phyloP scores from a whole-genome alignment of 2,329 filamentous ascomycete genomes.

The Fusarium sp. region DNA sequence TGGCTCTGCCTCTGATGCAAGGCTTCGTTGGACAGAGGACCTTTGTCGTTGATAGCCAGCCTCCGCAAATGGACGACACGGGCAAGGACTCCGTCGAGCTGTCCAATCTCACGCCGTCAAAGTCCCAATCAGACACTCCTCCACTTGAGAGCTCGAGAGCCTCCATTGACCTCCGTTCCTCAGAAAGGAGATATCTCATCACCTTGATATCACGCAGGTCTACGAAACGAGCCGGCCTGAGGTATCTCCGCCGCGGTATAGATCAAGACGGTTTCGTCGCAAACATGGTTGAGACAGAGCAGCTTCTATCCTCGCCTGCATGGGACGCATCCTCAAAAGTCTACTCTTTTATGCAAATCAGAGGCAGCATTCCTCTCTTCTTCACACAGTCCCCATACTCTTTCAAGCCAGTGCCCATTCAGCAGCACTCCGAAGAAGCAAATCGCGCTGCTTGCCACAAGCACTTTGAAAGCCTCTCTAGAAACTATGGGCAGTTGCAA shows the following conservation, averaged over 20 bases:
- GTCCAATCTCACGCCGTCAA: slow-evolving; percentile 51
- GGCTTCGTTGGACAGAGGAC: slow-evolving; percentile 90
- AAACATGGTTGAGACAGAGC: slow-evolving; percentile 95
- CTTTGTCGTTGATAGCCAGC: slow-evolving; percentile 78
- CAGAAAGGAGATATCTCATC: slow-evolving; percentile 76
- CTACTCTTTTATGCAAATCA: slow-evolving; percentile 87
- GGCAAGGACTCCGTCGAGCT: slow-evolving; percentile 62
- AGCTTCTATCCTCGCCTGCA: slow-evolving; percentile 80
- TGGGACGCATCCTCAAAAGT: slow-evolving; percentile 73
- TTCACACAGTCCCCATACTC: slow-evolving; percentile 96
- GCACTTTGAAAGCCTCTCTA: slow-evolving; percentile 79
- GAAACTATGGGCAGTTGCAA: slow-evolving; percentile 81
- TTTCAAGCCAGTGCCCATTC: slow-evolving; percentile 84
- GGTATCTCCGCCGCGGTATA: slow-evolving; percentile 90
- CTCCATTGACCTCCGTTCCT: slow-evolving; percentile 57
- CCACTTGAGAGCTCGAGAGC: slow-evolving; percentile 40
- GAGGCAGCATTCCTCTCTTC: slow-evolving; percentile 93
- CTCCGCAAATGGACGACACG: slow-evolving; percentile 64
- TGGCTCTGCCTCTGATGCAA: slow-evolving; percentile 88
- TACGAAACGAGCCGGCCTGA: slow-evolving; percentile 84
- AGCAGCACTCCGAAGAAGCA: slow-evolving; percentile 82
- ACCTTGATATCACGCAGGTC: slow-evolving; percentile 93
- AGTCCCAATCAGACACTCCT: slow-evolving; percentile 42
- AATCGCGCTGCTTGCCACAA: slow-evolving; percentile 83
- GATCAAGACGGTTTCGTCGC: slow-evolving; percentile 91